Evolutionary conservation across 1,284 basidiomycete genomes (phyloP), one percentile per base, ranked within the genome.

Genomic region (Mycosarcoma mackinlayi): DNA sequence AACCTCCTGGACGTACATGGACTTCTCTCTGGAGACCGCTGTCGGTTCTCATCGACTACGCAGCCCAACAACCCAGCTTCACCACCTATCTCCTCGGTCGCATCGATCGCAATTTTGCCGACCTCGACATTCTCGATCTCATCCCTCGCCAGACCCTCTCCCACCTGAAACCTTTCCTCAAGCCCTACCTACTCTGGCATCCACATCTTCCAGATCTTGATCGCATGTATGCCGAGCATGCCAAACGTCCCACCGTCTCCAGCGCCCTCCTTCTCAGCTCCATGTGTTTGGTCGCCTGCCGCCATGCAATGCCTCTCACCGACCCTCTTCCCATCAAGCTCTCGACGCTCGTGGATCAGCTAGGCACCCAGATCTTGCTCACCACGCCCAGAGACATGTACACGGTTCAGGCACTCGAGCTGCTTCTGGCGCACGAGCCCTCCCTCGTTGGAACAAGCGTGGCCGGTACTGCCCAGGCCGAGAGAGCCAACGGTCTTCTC

Each of bases 11-110:
- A 21, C 62, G 68, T 19, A 71, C 68, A 2, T 71, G 68, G 68
- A 71, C 68, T 5, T 71, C 68, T 14, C 61, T 70, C 14, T 72
- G 69, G 69, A 49, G 63, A 41, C 69, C 69, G 1, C 34, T 72
- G 16, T 67, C 69, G 4, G 63, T 72, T n/a, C 53, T 72, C 34
- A 63, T 72, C 51, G 69, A 63, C 56, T 72, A 72, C 35, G 69
- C 69, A 27, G 63, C 69, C 1, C 63, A 63, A 33, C 69, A 72
- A 28, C 59, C 63, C 25, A 59, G 57, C 52, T 72, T 72, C 40
- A 63, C 51, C 35, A 52, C 41, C 31, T 67, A 72, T n/a, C 59
- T 72, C 5, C 44, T 67, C 39, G 35, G 27, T 45, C 58, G 63
- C 48, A 62, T 66, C 59, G 59, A 62, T 34, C 55, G 41, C 37